Conservation (phyloP, 768 basidiomycete species). For the Dacryopinax primogenitus region DNA sequence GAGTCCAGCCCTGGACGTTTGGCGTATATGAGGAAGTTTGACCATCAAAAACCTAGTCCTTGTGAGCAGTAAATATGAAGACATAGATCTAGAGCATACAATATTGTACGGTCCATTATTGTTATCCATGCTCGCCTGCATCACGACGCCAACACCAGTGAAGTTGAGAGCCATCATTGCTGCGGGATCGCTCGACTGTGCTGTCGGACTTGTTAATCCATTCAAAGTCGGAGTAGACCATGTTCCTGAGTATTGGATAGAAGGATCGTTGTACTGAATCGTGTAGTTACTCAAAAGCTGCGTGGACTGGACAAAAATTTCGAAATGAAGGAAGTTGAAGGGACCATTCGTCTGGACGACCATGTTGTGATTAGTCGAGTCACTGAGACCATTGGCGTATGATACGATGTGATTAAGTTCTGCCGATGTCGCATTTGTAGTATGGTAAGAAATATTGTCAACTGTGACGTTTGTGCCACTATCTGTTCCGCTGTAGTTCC, state of each 20-base stretch:
- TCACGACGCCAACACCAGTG: neutral
- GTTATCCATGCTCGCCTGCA: neutral
- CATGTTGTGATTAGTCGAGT: neutral
- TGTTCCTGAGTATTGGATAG: neutral
- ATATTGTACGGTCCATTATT: neutral
- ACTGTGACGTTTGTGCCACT: neutral
- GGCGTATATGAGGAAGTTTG: neutral
- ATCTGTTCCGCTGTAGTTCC: neutral
- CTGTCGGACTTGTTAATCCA: neutral
- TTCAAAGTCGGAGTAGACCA: neutral
- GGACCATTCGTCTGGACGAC: neutral
- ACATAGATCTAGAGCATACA: neutral
- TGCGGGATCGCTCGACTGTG: neutral
- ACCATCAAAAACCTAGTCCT: neutral
- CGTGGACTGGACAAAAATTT: neutral
- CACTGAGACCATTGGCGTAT: neutral
- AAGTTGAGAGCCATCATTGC: neutral
- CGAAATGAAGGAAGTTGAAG: neutral
- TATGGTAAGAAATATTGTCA: neutral
- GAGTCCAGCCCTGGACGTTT: neutral
- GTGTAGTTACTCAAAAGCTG: neutral
- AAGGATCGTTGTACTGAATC: neutral
- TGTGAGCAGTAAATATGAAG: neutral
- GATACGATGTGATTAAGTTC: too few relatives aligned
- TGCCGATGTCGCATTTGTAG: too few relatives aligned